Percentiles rank a stretch among this genome's conserved stretches.
Evolutionary conservation across 1,284 basidiomycete genomes (phyloP).

Genomic region (Thelephora terrestris): DNA sequence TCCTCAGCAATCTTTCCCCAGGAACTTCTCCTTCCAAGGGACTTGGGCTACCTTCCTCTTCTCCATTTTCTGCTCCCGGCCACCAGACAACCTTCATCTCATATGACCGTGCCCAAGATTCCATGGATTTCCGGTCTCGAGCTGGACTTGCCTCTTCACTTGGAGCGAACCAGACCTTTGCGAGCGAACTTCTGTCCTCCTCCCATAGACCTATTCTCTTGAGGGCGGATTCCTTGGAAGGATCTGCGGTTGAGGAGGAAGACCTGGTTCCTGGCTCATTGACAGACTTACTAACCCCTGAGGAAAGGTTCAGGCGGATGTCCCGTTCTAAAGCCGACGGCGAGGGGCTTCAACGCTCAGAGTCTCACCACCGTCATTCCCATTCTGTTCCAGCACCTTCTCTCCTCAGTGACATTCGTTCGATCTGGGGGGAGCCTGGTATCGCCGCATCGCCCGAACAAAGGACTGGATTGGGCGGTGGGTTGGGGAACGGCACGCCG

Average conservation of each 20-base stretch:
- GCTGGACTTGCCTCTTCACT: slow-evolving; percentile 37
- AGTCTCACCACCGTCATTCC: slow-evolving; percentile 58
- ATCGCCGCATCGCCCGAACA: slow-evolving; percentile 17
- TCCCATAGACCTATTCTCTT: slow-evolving; percentile 8
- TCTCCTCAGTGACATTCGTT: slow-evolving; percentile 60
- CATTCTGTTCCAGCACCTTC: slow-evolving; percentile 69
- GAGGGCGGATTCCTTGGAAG: slow-evolving; percentile 10
- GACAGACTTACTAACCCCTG: slow-evolving; percentile 80
- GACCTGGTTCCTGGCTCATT: slow-evolving; percentile 76
- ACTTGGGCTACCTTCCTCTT: slow-evolving; percentile 30
- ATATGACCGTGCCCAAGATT: slow-evolving; percentile 24
- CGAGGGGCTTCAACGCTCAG: slow-evolving; percentile 17
- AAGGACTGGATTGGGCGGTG: slow-evolving; percentile 12
- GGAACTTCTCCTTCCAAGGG: slow-evolving; percentile 35
- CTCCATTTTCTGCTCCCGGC: slow-evolving; percentile 64
- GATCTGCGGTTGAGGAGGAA: slow-evolving; percentile 52
- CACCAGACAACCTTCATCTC: slow-evolving; percentile 45
- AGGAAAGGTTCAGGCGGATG: slow-evolving; percentile 70
- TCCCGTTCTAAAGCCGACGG: slow-evolving; percentile 50
- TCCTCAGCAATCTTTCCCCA: slow-evolving; percentile 37
- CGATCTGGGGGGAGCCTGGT: slow-evolving; percentile 52
- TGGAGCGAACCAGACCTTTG: slow-evolving; percentile 29
- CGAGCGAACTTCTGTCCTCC: slow-evolving; percentile 15
- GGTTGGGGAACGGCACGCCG: slow-evolving; percentile 33
- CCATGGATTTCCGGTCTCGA: slow-evolving; percentile 26